Evolutionary conservation across 495 filamentous ascomycete genomes (phyloP), one percentile per base, ranked within the genome.

Genomic region (Penicillium pulvis): DNA sequence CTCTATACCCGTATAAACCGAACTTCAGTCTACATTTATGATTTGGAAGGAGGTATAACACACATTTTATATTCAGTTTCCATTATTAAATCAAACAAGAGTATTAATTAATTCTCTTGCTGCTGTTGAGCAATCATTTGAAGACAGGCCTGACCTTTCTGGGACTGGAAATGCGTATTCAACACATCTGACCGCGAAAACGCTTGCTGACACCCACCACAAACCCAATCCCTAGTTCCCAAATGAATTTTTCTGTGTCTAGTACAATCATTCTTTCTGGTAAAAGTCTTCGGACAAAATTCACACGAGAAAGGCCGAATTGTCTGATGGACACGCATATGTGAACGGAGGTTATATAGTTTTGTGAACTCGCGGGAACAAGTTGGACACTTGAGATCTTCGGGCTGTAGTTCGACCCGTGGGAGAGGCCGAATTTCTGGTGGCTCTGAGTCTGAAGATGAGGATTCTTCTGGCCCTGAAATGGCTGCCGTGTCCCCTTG

Each of bases 131-230:
- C 47, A 50, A 56, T 44, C 16, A 19, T 3, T 9, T 19, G 20
- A 9, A 55, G 24, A 45, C 52, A 55, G 11, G 24, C 42, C 28
- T 55, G 41, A 14, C 52, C 52, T n/a, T 12, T 55, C 23, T 43
- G 19, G 6, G 52, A 44, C 41, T 55, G 36, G 1, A 41, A 24
- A 41, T 55, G 52, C n/a, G 20, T 16, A 43, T 31, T 55, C 41
- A 55, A 19, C 6, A 28, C 42, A 39, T 55, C 39, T 10, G 52
- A 30, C n/a, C 52, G 52, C 12, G 42, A 28, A 55, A 55, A 55
- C 0, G 23, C 23, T 30, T 12, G 41, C 20, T 45, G 12, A 33
- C 52, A 55, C 6, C 52, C 52, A 24, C 39, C 52, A 12, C 52
- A 55, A 19, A 55, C 41, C 36, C 42, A 45, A 12, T 45, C 42